Conservation (phyloP, 768 basidiomycete species). For the Chalciporus sphaerocephalus region DNA sequence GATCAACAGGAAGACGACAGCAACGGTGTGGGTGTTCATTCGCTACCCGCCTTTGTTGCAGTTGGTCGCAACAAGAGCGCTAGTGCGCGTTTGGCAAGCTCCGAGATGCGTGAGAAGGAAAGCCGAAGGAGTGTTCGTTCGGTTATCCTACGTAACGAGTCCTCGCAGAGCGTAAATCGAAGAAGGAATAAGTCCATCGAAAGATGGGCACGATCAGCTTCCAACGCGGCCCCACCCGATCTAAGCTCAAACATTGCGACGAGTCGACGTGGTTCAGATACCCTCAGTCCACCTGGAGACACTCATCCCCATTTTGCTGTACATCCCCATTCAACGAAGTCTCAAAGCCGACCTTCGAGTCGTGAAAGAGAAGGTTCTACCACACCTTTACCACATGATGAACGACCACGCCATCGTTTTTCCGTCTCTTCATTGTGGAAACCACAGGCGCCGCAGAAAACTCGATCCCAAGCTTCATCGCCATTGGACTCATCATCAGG, state of each 20-base stretch:
- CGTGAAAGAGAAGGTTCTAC: conserved; percentile 18
- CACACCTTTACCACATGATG: conserved; percentile 21
- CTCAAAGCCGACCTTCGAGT: conserved; percentile 27
- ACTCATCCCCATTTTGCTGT: conserved; percentile 3
- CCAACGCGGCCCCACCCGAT: conserved; percentile 20
- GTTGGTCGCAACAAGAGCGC: conserved; percentile 27
- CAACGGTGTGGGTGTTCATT: conserved; percentile 27
- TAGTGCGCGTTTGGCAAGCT: conserved; percentile 9
- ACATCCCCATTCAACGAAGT: conserved; percentile 17
- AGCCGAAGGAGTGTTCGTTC: conserved; percentile 24
- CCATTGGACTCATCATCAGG: conserved; percentile 32
- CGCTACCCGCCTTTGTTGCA: conserved; percentile 26
- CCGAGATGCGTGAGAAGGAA: conserved; percentile 24
- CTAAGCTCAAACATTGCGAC: conserved; percentile 7
- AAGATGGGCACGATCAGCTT: conserved; percentile 30
- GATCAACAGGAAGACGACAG: conserved; percentile 17
- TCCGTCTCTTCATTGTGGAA: conserved; percentile 31
- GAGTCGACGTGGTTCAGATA: conserved; percentile 30
- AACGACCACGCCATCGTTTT: conserved; percentile 27
- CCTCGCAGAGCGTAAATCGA: conserved; percentile 17
- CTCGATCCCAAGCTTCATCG: conserved; percentile 27
- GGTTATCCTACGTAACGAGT: conserved; percentile 18
- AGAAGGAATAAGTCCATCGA: conserved; percentile 32
- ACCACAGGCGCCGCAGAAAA: conserved; percentile 17
- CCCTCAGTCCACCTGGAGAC: conserved; percentile 24